Conservation (phyloP, 2,329 filamentous ascomycete species). For the Cercospora canescens region DNA sequence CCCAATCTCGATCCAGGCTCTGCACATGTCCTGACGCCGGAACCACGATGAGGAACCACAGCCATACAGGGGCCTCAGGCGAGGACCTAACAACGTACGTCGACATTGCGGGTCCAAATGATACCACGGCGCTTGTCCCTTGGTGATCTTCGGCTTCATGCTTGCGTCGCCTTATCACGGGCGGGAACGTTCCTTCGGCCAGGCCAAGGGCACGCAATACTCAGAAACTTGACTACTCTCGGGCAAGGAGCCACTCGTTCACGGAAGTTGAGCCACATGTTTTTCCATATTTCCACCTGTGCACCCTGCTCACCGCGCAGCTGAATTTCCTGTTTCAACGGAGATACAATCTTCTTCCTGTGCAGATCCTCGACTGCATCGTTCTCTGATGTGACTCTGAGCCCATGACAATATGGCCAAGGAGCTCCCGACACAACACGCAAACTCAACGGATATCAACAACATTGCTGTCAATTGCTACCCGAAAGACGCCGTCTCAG, state of each 20-base stretch:
- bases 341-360: not conserved
- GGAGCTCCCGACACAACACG: not conserved
- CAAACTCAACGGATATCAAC: not conserved
- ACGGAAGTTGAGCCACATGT: not conserved
- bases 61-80: not conserved
- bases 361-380: not conserved
- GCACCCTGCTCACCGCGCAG: not conserved
- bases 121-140: conserved; percentile 1
- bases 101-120: conserved; percentile 2
- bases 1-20: not conserved
- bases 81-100: not conserved
- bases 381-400: too few relatives aligned
- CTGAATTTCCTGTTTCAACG: not conserved
- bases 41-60: too few relatives aligned
- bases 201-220: conserved; percentile 5
- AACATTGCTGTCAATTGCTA: not conserved
- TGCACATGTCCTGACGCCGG: too few relatives aligned
- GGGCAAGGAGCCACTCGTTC: not conserved
- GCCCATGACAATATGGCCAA: not conserved
- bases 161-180: not conserved
- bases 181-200: conserved; percentile 1
- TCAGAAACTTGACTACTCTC: not conserved
- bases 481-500: not conserved
- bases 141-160: not conserved
- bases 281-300: not conserved